Base-by-base conservation (phyloP, 371 early-diverging fungal genomes). In the Rhizomucor miehei region DNA sequence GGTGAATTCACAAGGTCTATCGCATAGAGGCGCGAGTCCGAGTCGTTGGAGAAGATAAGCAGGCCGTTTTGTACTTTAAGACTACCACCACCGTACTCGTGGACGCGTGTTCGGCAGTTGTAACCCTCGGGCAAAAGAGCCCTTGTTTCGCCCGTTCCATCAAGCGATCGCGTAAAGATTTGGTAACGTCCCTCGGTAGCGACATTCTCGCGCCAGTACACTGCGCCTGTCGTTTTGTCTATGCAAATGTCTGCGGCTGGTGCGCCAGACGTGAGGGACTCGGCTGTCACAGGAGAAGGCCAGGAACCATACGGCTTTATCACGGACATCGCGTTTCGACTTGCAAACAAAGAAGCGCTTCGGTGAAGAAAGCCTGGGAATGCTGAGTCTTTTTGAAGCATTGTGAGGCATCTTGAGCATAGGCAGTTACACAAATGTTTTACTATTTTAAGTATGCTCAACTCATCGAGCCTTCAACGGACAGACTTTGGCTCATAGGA, bases 1-100 rank as follows among this genome's bases (percentile, higher is more conserved):
- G n/a, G n/a, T n/a, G n/a, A n/a, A n/a, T n/a, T n/a, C 38, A 38
- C 38, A 6, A 46, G 53, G 35, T 76, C 67, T 6, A 86, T 53
- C 38, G 66, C 70, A 59, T 86, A 88, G 6, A 88, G 56, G 16
- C 84, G 79, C 12, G 59, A 59, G 52, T 85, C 85, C 6, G 23
- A 29, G 60, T 80, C 75, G 63, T 89, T 87, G 35, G 83, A 72
- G 55, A 88, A 89, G 47, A 88, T 68, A 14, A 86, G 55, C 14
- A 82, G 52, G 6, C 82, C 79, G 38, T 71, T 75, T 16, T 75
- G 66, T 8, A 84, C 81, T 0, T 77, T 67, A 47, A 86, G 86
- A 6, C 77, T 68, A 10, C 84, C 84, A 25, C 88, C 86, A 11
- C 91, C 91, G 55, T 90, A 90, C 63, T 89, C 90, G 56, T 90